Evolutionary conservation across 2,329 filamentous ascomycete species (phyloP).

Genomic region (Canariomyces notabilis): DNA sequence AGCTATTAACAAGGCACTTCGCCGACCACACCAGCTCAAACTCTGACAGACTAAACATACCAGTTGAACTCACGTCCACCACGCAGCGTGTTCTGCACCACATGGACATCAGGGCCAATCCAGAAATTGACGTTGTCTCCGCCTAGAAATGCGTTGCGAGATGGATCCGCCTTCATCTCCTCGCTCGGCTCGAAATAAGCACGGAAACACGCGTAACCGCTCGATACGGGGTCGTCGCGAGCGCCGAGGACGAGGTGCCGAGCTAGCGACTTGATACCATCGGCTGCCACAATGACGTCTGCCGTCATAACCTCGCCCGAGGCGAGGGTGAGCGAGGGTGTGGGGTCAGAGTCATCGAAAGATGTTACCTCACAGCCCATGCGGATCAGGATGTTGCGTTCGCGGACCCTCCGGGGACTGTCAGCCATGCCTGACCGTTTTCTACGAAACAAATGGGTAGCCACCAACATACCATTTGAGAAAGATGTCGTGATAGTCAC

Average conservation of each 20-base stretch:
- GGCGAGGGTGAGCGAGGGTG: slow-evolving; percentile 28
- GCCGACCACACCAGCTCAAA: neutral
- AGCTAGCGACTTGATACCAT: slow-evolving; percentile 48
- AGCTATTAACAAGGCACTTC: too few species aligned
- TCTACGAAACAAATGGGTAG: neutral
- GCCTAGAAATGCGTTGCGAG: slow-evolving; percentile 37
- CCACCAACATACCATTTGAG: slow-evolving; percentile 26
- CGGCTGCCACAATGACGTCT: slow-evolving; percentile 47
- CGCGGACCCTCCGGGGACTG: slow-evolving; percentile 26
- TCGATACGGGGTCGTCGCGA: slow-evolving; percentile 46
- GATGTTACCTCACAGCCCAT: slow-evolving; percentile 37
- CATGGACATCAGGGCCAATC: slow-evolving; percentile 40
- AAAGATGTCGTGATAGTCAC: slow-evolving; percentile 41
- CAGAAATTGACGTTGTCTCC: slow-evolving; percentile 43
- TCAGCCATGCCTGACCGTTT: neutral
- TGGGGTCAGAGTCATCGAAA: slow-evolving; percentile 34
- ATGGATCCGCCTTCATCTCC: slow-evolving; percentile 32
- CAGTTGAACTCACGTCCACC: slow-evolving; percentile 41
- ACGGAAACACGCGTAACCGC: slow-evolving; percentile 49
- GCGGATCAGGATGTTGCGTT: slow-evolving; percentile 36
- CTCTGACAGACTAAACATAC: neutral
- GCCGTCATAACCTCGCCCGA: slow-evolving; percentile 36
- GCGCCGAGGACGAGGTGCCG: slow-evolving; percentile 48
- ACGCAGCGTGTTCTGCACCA: slow-evolving; percentile 41
- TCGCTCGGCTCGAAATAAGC: slow-evolving; percentile 36